Evolutionary conservation across 495 filamentous ascomycete species (phyloP), one percentile per base, ranked within the genome.

Genomic region (Aspergillus funiculosus): DNA sequence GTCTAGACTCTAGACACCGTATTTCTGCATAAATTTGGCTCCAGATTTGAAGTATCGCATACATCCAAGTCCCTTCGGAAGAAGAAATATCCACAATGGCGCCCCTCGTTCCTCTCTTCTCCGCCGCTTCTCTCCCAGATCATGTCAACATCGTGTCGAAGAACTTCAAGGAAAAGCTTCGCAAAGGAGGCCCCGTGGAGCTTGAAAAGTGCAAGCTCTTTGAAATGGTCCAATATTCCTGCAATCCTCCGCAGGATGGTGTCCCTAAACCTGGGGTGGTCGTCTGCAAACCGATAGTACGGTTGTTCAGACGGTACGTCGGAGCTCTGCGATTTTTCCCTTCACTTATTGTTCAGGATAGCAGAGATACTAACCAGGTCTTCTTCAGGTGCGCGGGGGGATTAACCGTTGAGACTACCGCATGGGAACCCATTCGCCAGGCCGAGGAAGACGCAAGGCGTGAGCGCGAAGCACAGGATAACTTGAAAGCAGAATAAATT

Each of bases 201-300:
- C 66, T 94, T 11, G 67, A 75, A 38, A 67, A 78, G 34, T 94
- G 89, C 67, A 75, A 83, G 58, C 70, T 94, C 22, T 61, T 85
- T 42, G 81, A 86, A 63, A 72, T 95, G 72, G 62, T 87, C 49
- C 89, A 95, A 66, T 94, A 92, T 64, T 77, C 80, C 3, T 94
- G 89, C 61, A 69, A 81, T 51, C 69, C 71, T 27, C 68, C 69
- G 3, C 69, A 86, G 43, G 68, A 76, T 43, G 72, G 72, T 1
- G 69, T 80, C 28, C 72, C 73, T 15, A 54, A 72, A 27, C 60
- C 79, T 18, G 78, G 79, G 11, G 65, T 72, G 19, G 76, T 89
- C 13, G 67, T 76, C 35, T 95, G 89, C 60, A 74, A 78, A 67
- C 83, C 86, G 8, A 67, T 94, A 10, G 76, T 87, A 59, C 74